A percentile compares a stretch with the other conserved stretches of the same genome.
These are phyloP conservation scores for Pseudoperonospora humuli DNA, from an alignment of 352 stramenopile species.

Conservation along the genomic window DNA sequence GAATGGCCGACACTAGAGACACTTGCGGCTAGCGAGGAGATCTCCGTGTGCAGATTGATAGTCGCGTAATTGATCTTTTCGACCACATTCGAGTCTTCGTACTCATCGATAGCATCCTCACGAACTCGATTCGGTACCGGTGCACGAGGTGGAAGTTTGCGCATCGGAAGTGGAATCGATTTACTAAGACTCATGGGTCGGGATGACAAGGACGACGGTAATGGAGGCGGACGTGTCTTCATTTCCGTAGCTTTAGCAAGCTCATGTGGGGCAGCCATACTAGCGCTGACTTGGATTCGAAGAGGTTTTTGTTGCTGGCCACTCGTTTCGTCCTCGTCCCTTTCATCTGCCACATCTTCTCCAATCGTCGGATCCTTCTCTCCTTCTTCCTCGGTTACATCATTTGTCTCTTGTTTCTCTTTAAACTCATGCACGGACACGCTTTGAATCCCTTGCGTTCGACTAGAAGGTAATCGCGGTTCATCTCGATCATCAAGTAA, in stretches of 20 bases:
- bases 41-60: conserved; percentile 76
- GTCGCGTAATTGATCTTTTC: conserved; percentile 64
- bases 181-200: conserved; percentile 77
- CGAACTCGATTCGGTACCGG: conserved; percentile 13
- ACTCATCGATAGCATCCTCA: conserved; percentile 29
- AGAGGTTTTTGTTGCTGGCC: conserved; percentile 8
- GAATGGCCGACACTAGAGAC: conserved; percentile 68
- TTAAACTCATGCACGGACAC: not conserved
- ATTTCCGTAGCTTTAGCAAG: conserved; percentile 10
- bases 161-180: conserved; percentile 60
- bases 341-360: conserved; percentile 6
- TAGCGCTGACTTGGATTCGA: conserved; percentile 18
- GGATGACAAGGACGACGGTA: conserved; percentile 50
- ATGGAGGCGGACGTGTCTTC: conserved; percentile 26
- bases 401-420: conserved; percentile 6
- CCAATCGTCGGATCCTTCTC: not conserved
- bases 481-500: conserved; percentile 19
- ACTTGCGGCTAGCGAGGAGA: conserved; percentile 73
- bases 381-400: not conserved
- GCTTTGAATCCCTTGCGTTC: conserved; percentile 2
- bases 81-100: conserved; percentile 37
- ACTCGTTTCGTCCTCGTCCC: conserved; percentile 1
- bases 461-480: conserved; percentile 2
- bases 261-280: conserved; percentile 16
- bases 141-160: conserved; percentile 21